Conservation (phyloP, 129 eudicot genomes). For the Saussurea involucrata region DNA sequence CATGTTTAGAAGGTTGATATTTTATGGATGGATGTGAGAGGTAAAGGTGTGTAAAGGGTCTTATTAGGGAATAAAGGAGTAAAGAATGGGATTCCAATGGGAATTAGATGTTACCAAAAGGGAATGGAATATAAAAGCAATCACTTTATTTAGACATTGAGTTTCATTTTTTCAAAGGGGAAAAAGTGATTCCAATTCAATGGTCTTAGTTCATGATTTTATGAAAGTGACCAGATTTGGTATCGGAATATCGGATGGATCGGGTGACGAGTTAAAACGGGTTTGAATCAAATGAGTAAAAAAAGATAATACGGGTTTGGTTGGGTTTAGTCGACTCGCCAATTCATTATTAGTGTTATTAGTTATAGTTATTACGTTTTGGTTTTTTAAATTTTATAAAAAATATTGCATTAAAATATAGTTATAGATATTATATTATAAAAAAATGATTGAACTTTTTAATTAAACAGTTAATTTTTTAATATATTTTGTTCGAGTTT, state of each 20-base stretch:
- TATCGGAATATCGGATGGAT: background rate
- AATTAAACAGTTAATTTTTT: no score
- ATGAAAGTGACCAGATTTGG: background rate
- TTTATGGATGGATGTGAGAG: background rate
- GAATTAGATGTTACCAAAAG: slow-evolving; percentile 21
- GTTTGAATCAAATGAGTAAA: background rate
- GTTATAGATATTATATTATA: no score
- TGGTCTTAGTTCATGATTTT: slow-evolving; percentile 17
- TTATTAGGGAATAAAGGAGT: slow-evolving; percentile 34
- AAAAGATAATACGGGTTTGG: background rate
- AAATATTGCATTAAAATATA: no score
- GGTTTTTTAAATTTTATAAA: no score
- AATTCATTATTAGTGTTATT: no score
- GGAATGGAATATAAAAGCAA: slow-evolving; percentile 4
- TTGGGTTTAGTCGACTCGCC: background rate
- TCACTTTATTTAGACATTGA: slow-evolving; percentile 4
- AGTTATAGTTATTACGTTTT: no score
- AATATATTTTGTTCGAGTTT: no score
- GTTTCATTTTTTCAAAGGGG: slow-evolving; percentile 15
- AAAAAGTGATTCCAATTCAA: slow-evolving; percentile 17
- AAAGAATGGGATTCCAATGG: slow-evolving; percentile 31
- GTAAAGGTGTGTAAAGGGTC: slow-evolving; percentile 3
- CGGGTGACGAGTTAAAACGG: background rate
- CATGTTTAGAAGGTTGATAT: background rate
- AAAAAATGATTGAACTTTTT: no score